Evolutionary conservation across 148 eudicot genomes (phyloP).

Genomic region (Rhododendron griersonianum): DNA sequence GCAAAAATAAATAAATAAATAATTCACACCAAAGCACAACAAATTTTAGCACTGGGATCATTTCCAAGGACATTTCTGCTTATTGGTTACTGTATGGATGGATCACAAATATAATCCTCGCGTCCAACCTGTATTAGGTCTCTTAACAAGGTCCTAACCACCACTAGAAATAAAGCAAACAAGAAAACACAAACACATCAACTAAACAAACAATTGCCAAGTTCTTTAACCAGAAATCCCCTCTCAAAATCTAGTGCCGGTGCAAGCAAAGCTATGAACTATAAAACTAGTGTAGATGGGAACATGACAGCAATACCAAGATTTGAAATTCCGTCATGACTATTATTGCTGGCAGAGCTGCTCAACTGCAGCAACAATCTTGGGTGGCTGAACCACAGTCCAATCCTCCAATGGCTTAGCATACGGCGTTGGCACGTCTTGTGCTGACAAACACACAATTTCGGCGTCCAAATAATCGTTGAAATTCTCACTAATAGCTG

Average conservation of each 20-base stretch:
- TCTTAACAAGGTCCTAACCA: neutral
- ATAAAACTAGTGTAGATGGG: neutral
- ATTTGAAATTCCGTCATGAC: neutral
- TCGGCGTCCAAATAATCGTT: conserved; percentile 82
- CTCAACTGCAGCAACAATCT: conserved; percentile 84
- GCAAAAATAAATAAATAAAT: neutral
- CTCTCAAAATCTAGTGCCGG: neutral
- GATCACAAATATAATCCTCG: neutral
- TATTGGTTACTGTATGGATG: neutral
- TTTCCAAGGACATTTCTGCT: neutral
- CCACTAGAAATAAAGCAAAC: neutral
- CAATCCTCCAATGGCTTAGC: conserved; percentile 77
- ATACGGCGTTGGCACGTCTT: conserved; percentile 94
- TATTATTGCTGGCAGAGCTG: conserved; percentile 41
- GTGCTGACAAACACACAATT: conserved; percentile 76
- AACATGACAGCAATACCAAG: neutral
- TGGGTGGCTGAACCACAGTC: conserved; percentile 80
- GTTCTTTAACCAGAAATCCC: conserved; percentile 2
- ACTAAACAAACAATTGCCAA: neutral
- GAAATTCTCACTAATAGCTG: conserved; percentile 82
- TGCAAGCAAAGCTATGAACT: neutral
- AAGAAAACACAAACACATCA: neutral
- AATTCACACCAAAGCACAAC: neutral
- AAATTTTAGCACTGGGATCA: neutral
- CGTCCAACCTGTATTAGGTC: neutral